Conservation (phyloP, 345 rosid genomes). For the Aquilaria malaccensis region DNA sequence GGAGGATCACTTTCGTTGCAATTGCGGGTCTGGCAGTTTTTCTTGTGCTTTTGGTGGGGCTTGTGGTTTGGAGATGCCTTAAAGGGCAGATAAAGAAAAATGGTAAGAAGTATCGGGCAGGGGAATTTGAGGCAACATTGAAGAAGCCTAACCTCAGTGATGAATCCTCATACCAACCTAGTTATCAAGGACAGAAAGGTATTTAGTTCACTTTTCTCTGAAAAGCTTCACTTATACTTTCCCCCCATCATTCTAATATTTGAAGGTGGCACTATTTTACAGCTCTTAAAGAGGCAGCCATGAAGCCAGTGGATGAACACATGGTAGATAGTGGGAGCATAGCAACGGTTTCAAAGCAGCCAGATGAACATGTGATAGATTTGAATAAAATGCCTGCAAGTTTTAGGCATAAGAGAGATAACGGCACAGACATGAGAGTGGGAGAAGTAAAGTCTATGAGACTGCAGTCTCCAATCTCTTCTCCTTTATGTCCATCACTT, state of each 20-base stretch:
- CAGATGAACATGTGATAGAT: constrained; percentile 27
- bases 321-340: constrained; percentile 31
- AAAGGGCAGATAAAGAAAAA: constrained; percentile 20
- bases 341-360: constrained; percentile 23
- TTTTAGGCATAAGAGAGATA: constrained; percentile 24
- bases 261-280: constrained; percentile 19
- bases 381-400: constrained; percentile 23
- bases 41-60: constrained; percentile 33
- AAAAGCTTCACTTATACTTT: background rate
- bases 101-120: constrained; percentile 19
- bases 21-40: constrained; percentile 35
- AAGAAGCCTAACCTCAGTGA: constrained; percentile 26
- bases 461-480: constrained; percentile 39
- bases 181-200: constrained; percentile 42
- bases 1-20: constrained; percentile 35
- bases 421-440: constrained; percentile 13
- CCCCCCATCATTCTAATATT: background rate
- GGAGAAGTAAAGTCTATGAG: constrained; percentile 14
- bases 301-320: constrained; percentile 32
- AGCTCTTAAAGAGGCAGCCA: constrained; percentile 38
- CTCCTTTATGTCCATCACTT: constrained; percentile 22
- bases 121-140: constrained; percentile 14
- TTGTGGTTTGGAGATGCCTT: constrained; percentile 41
- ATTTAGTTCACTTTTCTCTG: constrained; percentile 5
- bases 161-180: constrained; percentile 26